Evolutionary conservation across 257 asterid species (phyloP).

Genomic region (Solanum arcanum): DNA sequence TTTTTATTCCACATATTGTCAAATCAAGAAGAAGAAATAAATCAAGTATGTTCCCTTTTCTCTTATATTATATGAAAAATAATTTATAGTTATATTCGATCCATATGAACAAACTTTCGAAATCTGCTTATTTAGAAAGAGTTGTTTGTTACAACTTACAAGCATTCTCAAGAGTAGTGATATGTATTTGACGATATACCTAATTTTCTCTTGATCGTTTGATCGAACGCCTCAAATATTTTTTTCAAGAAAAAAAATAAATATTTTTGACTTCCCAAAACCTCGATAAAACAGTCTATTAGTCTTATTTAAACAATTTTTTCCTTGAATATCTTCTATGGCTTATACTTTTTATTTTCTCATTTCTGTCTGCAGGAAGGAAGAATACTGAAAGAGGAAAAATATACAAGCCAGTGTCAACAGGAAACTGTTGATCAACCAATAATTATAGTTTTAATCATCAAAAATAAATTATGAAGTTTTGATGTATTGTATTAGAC

Average conservation of each 20-base stretch:
- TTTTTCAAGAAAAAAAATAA: too few relatives aligned
- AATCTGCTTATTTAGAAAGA: background rate
- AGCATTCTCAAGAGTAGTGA: background rate
- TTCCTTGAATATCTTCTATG: background rate
- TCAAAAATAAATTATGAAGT: background rate
- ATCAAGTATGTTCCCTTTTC: constrained; percentile 29
- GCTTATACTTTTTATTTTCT: background rate
- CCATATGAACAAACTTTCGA: background rate
- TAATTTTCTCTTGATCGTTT: background rate
- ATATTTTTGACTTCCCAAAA: background rate
- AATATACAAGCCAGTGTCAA: constrained; percentile 17
- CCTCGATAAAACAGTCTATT: background rate
- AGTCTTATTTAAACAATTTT: background rate
- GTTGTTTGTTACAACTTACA: too few relatives aligned
- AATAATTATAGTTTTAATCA: background rate
- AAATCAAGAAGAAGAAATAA: constrained; percentile 28
- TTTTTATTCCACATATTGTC: constrained; percentile 62
- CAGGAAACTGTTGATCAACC: background rate
- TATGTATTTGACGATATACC: background rate
- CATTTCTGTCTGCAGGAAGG: constrained; percentile 25
- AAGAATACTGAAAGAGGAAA: constrained; percentile 29
- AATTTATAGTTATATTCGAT: too few relatives aligned
- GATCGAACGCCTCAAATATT: background rate
- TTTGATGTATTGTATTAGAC: background rate
- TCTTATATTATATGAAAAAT: background rate